Conservation (phyloP, 2,329 filamentous ascomycete species). For the Gliomastix tumulicola region DNA sequence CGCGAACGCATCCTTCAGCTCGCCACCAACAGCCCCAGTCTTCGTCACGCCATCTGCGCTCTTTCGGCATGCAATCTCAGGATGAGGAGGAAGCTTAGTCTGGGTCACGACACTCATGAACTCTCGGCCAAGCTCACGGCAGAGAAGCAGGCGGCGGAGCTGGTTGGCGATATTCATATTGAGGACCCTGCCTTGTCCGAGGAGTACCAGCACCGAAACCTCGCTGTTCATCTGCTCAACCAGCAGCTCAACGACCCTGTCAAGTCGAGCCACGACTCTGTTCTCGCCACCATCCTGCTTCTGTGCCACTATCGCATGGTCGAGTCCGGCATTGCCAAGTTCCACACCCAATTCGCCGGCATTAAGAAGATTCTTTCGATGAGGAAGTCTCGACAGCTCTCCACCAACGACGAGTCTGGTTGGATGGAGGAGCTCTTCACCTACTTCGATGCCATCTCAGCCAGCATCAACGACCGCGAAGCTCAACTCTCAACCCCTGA, state of each 20-base stretch:
- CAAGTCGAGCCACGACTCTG: constrained; percentile 75
- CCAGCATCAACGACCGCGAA: constrained; percentile 86
- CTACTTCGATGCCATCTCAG: constrained; percentile 90
- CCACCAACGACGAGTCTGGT: constrained; percentile 59
- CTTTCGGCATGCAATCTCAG: constrained; percentile 83
- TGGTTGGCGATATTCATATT: constrained; percentile 36
- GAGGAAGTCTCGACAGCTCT: constrained; percentile 46
- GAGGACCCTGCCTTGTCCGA: constrained; percentile 67
- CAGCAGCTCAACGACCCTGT: constrained; percentile 71
- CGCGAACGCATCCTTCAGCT: constrained; percentile 74
- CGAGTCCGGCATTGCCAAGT: constrained; percentile 86
- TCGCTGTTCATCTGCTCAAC: constrained; percentile 78
- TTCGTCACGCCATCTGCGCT: constrained; percentile 91
- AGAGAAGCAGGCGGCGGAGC: constrained; percentile 37
- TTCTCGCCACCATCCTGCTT: constrained; percentile 79
- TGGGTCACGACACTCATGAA: constrained; percentile 49
- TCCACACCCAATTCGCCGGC: constrained; percentile 87
- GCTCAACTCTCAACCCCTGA: constrained; percentile 62
- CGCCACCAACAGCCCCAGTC: constrained; percentile 67
- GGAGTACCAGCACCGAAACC: constrained; percentile 71
- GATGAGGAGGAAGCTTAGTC: constrained; percentile 67
- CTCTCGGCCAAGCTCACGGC: constrained; percentile 38
- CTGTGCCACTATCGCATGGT: constrained; percentile 91
- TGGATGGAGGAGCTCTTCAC: constrained; percentile 95
- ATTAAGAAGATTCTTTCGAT: constrained; percentile 85